A percentile compares a stretch with the other conserved stretches of the same genome.
phyloP scores from a whole-genome alignment of 2,329 filamentous ascomycete species.

The Sphaerulina populicola region DNA sequence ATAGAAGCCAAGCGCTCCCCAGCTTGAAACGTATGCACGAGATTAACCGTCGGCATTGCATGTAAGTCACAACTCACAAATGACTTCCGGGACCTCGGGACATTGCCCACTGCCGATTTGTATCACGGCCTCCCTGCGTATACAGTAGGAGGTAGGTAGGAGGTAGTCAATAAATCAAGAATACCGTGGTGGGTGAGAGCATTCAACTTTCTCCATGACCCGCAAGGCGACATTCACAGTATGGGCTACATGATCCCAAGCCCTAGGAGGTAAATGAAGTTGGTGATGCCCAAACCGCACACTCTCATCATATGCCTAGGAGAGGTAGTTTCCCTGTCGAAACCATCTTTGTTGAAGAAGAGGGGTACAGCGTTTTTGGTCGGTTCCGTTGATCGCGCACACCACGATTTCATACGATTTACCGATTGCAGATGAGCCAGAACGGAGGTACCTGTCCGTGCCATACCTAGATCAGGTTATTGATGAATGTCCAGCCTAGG shows the following conservation, averaged over 20 bases:
- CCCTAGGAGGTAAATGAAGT: background rate
- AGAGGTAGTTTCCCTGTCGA: background rate
- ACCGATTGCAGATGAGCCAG: background rate
- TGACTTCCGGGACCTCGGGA: background rate
- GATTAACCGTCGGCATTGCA: background rate
- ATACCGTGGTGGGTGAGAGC: too few species aligned
- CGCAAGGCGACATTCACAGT: too few species aligned
- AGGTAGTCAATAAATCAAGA: too few species aligned
- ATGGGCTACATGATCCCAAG: too few species aligned
- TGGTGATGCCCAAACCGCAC: background rate
- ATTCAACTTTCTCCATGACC: too few species aligned
- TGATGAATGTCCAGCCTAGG: too few species aligned
- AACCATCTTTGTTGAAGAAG: background rate
- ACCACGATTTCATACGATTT: background rate
- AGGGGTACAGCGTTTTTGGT: conserved; percentile 1
- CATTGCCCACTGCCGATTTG: background rate
- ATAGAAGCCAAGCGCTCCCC: background rate
- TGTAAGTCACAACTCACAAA: background rate
- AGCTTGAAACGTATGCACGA: background rate
- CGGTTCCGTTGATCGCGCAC: conserved; percentile 3
- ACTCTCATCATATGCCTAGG: background rate
- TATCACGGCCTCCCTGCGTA: background rate
- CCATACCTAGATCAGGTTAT: too few species aligned
- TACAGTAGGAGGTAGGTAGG: too few species aligned
- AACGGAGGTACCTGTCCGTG: too few species aligned